Base-by-base conservation (phyloP, 805 yeast genomes). In the Ogataea kodamae region DNA sequence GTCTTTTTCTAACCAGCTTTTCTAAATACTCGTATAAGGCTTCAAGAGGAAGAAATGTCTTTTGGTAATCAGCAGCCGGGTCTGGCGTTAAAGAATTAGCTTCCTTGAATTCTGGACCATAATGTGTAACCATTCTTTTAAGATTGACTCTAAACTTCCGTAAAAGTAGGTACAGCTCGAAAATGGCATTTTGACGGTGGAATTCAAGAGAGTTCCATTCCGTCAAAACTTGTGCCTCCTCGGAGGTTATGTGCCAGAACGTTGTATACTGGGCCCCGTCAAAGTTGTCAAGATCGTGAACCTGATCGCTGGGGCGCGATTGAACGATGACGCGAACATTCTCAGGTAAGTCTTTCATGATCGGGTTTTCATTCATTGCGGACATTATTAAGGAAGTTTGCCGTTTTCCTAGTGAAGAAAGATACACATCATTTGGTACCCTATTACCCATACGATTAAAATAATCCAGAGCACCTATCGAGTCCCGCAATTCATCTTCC, bases 131-230 rank as follows among this genome's bases (percentile, higher is more conserved):
- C 45, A 58, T 43, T 29, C 62, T 35, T 24, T 49, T 46, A 30
- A 55, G 30, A 23, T 58, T 58, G 20, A 45, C 37, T 18, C 57
- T 30, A 18, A 54, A 45, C 36, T 49, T 50, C 17, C 48, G 48
- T 16, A 58, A 35, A 17, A 54, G 35, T 6, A 42, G 30, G 19
- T 46, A 58, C 5, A 50, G 37, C 31, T 58, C 63, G 40, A 57
- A 57, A n/a, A 57, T 33, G 10, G 49, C 39, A 21, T 49, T 55
- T 39, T 58, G 62, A 19, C 50, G 45, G 18, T 53, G 51, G 25
- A 50, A 55, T 33, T 54, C 57, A 6, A 37, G 25, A 9, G 46
- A 27, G 18, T 52, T 46, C 63, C 63, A 58, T 1, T 39, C 33
- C 15, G 27, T 46, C 9, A 52, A 37, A 2, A 24, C 25, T 18